Evolutionary conservation across 306 rosid species (phyloP), one percentile per base, ranked within the genome.

Genomic region (Quercus dentata): DNA sequence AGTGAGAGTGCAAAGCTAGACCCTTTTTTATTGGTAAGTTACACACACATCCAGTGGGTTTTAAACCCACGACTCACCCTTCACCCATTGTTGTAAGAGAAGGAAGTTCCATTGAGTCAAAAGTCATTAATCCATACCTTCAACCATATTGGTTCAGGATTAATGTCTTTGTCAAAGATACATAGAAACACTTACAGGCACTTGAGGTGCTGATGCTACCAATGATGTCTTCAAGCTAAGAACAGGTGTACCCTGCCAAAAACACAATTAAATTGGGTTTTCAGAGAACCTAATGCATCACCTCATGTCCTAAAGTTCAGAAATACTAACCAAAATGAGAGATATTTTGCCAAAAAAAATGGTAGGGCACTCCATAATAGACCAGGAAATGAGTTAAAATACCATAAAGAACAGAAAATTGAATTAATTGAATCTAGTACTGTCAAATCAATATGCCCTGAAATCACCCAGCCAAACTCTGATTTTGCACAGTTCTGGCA

Each of bases 241-340:
- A 83, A 75, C 74, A 49, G 99, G 92, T 68, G 88, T 86, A 69
- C 82, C 99, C 99, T 95, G 84, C 82, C 79, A 79, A 64, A 64
- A 51, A 79, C 49, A 85, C 46, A 56, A 75, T 56, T 56, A 81
- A 77, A 69, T 70, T 78, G 78, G 72, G 65, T 52, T 80, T 70
- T 68, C 78, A 62, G 64, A 59, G 59, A 14, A 72, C 64, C 33
- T 71, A 70, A 49, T 19, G 35, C 63, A 71, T 17, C 33, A 64
- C 59, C 51, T 61, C 15, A 20, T 49, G 54, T 33, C 72, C 72
- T 68, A 68, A 18, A 35, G 51, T 35, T 28, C 38, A 68, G 72
- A 33, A 68, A 68, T 46, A 38, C 23, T 64, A 64, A 49, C 25
- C 72, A 28, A 8, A 68, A 7, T 35, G 28, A 35, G 46, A 65